Conservation (phyloP, 768 basidiomycete species). For the Termitomyces sp. region DNA sequence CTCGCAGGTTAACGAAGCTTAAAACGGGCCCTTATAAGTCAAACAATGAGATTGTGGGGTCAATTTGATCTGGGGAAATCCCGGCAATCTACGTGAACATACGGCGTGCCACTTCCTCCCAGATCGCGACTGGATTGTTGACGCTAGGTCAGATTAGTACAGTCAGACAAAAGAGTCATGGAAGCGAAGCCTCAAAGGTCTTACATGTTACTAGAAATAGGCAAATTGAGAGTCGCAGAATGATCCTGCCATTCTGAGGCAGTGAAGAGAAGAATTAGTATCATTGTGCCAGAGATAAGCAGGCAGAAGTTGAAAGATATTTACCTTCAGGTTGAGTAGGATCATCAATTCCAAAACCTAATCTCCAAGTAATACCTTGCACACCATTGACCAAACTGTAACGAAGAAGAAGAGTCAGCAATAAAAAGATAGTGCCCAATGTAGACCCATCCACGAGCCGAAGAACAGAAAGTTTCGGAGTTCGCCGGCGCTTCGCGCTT, state of each 20-base stretch:
- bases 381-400: constrained; percentile 45
- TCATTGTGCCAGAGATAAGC: background rate
- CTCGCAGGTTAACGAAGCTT: background rate
- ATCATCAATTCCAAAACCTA: constrained; percentile 53
- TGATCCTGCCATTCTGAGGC: constrained; percentile 53
- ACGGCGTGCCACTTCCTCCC: constrained; percentile 38
- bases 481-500: constrained; percentile 7
- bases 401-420: constrained; percentile 9
- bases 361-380: constrained; percentile 60
- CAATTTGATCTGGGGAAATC: constrained; percentile 1
- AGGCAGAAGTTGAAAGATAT: constrained; percentile 5
- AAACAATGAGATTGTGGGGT: background rate
- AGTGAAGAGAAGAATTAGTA: background rate
- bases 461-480: constrained; percentile 10
- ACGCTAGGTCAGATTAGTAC: constrained; percentile 31
- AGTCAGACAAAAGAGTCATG: constrained; percentile 2
- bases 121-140: constrained; percentile 51
- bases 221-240: constrained; percentile 45
- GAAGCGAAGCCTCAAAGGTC: constrained; percentile 15
- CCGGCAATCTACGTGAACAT: constrained; percentile 12
- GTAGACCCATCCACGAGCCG: background rate
- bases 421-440: background rate
- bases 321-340: constrained; percentile 50
- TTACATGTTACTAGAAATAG: constrained; percentile 42
- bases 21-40: background rate